Percentiles rank a stretch among this genome's conserved stretches.
These are phyloP conservation scores for Glomus cerebriforme DNA, from an alignment of 192 early-diverging fungal genomes.

Conservation along the genomic window DNA sequence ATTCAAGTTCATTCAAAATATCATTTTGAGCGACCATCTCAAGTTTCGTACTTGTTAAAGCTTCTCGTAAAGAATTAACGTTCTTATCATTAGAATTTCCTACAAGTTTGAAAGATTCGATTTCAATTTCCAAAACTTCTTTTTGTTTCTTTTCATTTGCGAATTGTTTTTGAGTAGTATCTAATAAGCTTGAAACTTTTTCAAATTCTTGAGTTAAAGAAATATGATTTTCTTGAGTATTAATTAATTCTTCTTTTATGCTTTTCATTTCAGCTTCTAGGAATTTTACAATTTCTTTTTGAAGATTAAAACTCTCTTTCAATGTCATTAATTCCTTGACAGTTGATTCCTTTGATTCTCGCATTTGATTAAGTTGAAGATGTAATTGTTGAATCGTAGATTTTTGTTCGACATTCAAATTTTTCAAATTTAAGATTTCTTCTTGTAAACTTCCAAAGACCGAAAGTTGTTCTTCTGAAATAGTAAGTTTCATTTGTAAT, in stretches of 20 bases:
- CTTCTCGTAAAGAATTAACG: not conserved
- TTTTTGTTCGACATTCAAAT: not conserved
- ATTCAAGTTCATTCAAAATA: constrained; percentile 1
- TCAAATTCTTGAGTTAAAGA: not conserved
- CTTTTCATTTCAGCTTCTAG: constrained; percentile 10
- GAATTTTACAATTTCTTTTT: not conserved
- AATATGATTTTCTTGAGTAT: not conserved
- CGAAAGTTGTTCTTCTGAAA: not conserved
- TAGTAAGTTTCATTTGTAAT: not conserved
- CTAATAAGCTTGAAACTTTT: constrained; percentile 7
- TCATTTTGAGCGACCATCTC: constrained; percentile 23
- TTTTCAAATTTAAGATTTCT: not conserved
- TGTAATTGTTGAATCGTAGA: not conserved
- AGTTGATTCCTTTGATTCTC: not conserved
- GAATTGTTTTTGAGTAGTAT: not conserved
- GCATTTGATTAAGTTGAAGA: not conserved
- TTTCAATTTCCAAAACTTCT: constrained; percentile 1
- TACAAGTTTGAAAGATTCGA: not conserved
- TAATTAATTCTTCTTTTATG: constrained; percentile 12
- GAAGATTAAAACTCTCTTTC: not conserved
- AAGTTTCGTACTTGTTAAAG: not conserved
- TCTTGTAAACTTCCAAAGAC: not conserved
- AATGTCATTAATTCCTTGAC: not conserved
- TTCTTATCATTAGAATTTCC: not conserved
- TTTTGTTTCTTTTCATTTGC: not conserved